Base-by-base conservation (phyloP, 768 basidiomycete species). In the Megacollybia marginata region DNA sequence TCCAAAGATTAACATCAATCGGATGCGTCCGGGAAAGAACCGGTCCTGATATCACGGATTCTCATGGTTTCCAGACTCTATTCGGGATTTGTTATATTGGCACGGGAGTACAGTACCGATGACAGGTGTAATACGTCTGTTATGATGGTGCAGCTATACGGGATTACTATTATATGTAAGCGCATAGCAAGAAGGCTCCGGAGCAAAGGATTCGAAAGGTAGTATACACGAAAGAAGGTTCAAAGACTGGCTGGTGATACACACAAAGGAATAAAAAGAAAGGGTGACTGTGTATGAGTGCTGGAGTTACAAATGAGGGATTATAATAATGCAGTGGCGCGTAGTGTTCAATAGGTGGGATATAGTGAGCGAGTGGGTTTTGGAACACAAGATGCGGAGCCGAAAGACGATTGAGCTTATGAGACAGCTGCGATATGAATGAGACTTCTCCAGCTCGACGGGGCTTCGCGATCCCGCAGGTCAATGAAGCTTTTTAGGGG, bases 401-500 rank as follows among this genome's bases (percentile, higher is more conserved):
- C 13, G 38, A 40, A 15, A 40, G 38, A 40, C 18, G 8, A 8
- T 15, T 15, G 38, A 40, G 38, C 18, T 13, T 15, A 40, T 40
- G 15, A 40, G 38, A 18, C 38, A 8, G 18, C 18, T 3, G 38
- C 13, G 18, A 84, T 74, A 60, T 84, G 76, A 56, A 85, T 76
- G 59, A 84, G 79, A 63, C 79, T 81, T 54, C 80, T 68, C 82
- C 81, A 84, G 48, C 70, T 71, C 67, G 67, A 63, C 20, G 68
- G 60, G n/a, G 57, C 52, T 28, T 72, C 66, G 33, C 79, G 77
- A 32, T 54, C 54, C 49, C 70, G 71, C 46, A 85, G 65, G 58
- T 85, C 82, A 49, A 85, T 83, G 63, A 85, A 85, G 55, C 80
- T 82, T 53, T 72, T 73, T 43, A 83, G 66, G 0, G 78, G 75